Base-by-base conservation (phyloP, 2,329 filamentous ascomycete species). In the Decorospora gaudefroyi region DNA sequence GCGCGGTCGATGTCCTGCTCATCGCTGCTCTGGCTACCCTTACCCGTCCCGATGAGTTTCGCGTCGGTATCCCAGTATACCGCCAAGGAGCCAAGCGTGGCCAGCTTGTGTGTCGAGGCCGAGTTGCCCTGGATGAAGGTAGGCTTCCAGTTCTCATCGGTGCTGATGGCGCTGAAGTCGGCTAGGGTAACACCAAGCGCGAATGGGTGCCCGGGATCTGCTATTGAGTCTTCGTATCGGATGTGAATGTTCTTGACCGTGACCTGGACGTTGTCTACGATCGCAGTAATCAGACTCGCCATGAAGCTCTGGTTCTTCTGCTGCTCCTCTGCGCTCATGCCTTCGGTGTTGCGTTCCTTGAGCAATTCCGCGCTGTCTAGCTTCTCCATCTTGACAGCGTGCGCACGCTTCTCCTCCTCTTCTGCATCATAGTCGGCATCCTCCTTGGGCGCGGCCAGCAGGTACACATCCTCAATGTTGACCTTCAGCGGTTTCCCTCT, bases 11-110 rank as follows among this genome's bases (percentile, higher is more conserved):
- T 77, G 6, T 80, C 73, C 51, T 88, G 80, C 37, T 70, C 67
- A 8, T 80, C 77, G 28, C 76, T 81, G 6, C 79, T 76, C 46
- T 83, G 76, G 3, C 82, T 82, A 55, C 93, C 89, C 56, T 87
- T 85, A 6, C 90, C 90, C 4, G 87, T 85, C 9, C 90, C 90
- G 29, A 97, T 78, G 3, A 99, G 79, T 17, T 86, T 79, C 1
- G 90, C 83, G 69, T 99, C 92, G 1, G 93, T 99, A 69, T 99
- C 95, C 93, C 95, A 99, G 72, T 99, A 99, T 7, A 97, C 81
- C 2, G 93, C 90, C 36, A 99, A 74, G 4, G 91, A 90, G 21
- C 89, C 90, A 11, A 99, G 78, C 2, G 87, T 95, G 4, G 91
- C 93, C 31, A 99, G 79, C 73, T 99, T 99, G 75, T 99, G 89